phyloP scores from a whole-genome alignment of 1,284 basidiomycete species.

The Puccinia horiana region DNA sequence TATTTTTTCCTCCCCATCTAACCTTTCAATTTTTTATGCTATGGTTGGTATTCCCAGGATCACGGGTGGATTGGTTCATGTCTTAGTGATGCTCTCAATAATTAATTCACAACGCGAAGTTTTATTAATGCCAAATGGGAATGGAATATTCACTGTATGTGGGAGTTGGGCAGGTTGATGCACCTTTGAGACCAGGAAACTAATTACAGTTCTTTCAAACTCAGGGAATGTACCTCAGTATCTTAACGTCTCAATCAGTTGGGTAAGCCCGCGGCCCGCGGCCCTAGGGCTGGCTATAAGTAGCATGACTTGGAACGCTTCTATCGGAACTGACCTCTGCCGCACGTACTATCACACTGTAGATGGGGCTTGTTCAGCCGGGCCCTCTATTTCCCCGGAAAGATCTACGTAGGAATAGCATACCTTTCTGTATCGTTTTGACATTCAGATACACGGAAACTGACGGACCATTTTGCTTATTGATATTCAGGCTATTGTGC shows the following conservation, averaged over 20 bases:
- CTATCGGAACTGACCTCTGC: background rate
- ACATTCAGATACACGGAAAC: background rate
- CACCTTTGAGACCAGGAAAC: background rate
- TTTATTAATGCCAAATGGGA: conserved; percentile 36
- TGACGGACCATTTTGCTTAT: background rate
- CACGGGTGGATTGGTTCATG: conserved; percentile 26
- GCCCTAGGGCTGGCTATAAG: too few species aligned
- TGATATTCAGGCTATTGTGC: background rate
- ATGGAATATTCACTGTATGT: conserved; percentile 41
- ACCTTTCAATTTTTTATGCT: background rate
- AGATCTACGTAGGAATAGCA: conserved; percentile 18
- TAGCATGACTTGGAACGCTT: background rate
- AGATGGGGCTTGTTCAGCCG: conserved; percentile 41
- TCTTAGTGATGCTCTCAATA: conserved; percentile 24
- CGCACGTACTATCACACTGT: background rate
- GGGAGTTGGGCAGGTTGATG: background rate
- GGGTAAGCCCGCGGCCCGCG: background rate
- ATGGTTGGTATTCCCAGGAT: background rate
- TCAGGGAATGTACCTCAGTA: conserved; percentile 18
- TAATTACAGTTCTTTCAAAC: background rate
- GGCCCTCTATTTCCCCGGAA: conserved; percentile 20
- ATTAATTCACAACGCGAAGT: conserved; percentile 35
- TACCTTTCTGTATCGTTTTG: background rate
- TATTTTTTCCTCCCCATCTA: background rate
- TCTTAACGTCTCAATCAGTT: conserved; percentile 24